Percentiles rank a stretch among this genome's conserved stretches.
Evolutionary conservation across 23 red algal species (phyloP).

Genomic region (Gracilaria gracilis): DNA sequence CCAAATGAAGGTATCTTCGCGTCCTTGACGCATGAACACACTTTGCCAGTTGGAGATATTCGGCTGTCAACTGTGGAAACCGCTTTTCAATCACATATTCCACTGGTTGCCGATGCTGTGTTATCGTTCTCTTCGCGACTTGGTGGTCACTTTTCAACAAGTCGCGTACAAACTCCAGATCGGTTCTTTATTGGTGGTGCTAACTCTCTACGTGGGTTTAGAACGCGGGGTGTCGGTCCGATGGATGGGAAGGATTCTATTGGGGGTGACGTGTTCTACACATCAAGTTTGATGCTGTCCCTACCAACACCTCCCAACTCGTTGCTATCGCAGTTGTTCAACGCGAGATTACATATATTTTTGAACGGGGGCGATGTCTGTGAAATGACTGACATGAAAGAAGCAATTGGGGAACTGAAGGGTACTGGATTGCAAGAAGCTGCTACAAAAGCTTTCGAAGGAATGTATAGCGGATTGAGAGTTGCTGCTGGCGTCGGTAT

Average conservation of each 20-base stretch:
- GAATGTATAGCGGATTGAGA: constrained; percentile 35
- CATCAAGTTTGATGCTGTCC: constrained; percentile 60
- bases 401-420: constrained; percentile 6
- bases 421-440: constrained; percentile 5
- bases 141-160: constrained; percentile 29
- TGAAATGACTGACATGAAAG: constrained; percentile 41
- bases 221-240: constrained; percentile 81
- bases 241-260: constrained; percentile 80
- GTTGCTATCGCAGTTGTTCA: constrained; percentile 67
- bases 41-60: constrained; percentile 66
- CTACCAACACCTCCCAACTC: constrained; percentile 54
- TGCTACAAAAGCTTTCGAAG: constrained; percentile 17
- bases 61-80: constrained; percentile 41
- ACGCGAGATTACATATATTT: constrained; percentile 75
- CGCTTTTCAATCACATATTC: constrained; percentile 56
- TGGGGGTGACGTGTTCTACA: constrained; percentile 91
- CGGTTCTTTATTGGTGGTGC: constrained; percentile 91
- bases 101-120: constrained; percentile 60
- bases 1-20: constrained; percentile 64
- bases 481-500: constrained; percentile 82
- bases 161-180: constrained; percentile 64
- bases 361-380: constrained; percentile 76
- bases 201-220: constrained; percentile 85
- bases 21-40: constrained; percentile 27
- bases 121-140: constrained; percentile 30